Evolutionary conservation across 1,284 basidiomycete species (phyloP).

Genomic region (Trametes polyzona): DNA sequence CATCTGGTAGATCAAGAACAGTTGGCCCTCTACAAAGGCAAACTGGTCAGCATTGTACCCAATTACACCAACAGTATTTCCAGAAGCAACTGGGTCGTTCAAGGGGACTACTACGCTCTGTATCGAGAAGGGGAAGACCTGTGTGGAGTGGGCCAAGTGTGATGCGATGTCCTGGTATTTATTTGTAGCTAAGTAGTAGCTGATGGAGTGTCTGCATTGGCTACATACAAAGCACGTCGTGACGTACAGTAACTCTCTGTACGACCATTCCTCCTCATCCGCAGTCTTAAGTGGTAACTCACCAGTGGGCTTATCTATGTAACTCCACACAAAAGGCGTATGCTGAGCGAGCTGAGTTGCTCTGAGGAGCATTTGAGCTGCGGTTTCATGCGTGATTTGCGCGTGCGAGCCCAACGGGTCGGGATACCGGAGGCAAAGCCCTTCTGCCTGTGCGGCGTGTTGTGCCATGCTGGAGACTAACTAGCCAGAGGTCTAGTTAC

Average conservation of each 20-base stretch:
- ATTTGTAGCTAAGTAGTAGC: too few relatives aligned
- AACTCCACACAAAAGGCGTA: slow-evolving; percentile 69
- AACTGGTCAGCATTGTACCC: neutral
- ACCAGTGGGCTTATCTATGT: slow-evolving; percentile 76
- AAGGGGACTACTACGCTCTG: too few relatives aligned
- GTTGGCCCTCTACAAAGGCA: slow-evolving; percentile 57
- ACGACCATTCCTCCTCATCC: neutral
- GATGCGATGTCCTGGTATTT: too few relatives aligned
- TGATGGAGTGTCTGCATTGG: too few relatives aligned
- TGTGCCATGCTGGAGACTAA: slow-evolving; percentile 7
- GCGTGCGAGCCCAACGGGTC: slow-evolving; percentile 61
- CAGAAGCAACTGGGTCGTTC: too few relatives aligned
- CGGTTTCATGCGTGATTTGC: slow-evolving; percentile 58
- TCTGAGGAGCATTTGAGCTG: slow-evolving; percentile 60
- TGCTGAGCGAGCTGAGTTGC: slow-evolving; percentile 56
- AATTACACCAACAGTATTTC: too few relatives aligned
- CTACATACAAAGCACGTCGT: too few relatives aligned
- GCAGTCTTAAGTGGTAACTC: neutral
- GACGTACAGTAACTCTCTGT: too few relatives aligned
- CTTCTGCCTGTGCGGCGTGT: slow-evolving; percentile 32
- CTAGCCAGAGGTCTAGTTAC: neutral
- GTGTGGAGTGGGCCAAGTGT: too few relatives aligned
- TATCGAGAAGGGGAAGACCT: too few relatives aligned
- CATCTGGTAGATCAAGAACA: slow-evolving; percentile 63
- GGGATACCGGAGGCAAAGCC: slow-evolving; percentile 66